These are phyloP conservation scores for Didymella lethalis DNA, from an alignment of 2,329 filamentous ascomycete genomes.

Conservation along the genomic window DNA sequence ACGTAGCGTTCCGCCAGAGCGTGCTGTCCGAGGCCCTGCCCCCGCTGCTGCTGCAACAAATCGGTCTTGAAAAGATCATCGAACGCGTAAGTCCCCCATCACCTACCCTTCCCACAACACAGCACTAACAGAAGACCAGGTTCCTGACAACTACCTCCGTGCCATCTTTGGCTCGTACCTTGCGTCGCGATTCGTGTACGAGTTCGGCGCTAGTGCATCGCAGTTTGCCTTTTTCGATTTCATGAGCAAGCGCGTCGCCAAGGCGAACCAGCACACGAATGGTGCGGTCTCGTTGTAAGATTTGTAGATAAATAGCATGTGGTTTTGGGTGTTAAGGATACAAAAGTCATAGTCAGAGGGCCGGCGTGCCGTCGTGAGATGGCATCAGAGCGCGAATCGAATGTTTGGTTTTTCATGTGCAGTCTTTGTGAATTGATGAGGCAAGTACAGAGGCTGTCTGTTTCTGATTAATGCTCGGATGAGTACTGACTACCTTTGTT, in stretches of 20 bases:
- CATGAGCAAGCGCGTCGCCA: constrained; percentile 60
- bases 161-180: constrained; percentile 97
- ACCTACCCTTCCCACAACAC: too few species aligned
- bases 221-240: constrained; percentile 99
- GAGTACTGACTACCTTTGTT: too few species aligned
- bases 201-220: constrained; percentile 89
- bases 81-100: constrained; percentile 66
- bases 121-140: constrained; percentile 43
- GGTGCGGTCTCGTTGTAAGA: neutral
- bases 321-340: neutral
- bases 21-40: constrained; percentile 88
- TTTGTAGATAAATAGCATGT: neutral
- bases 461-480: too few species aligned
- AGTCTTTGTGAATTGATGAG: too few species aligned
- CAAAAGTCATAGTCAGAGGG: neutral
- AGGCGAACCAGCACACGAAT: constrained; percentile 25
- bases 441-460: neutral
- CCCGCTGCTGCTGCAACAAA: constrained; percentile 81
- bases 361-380: neutral
- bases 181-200: constrained; percentile 94
- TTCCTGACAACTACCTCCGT: constrained; percentile 90
- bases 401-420: neutral
- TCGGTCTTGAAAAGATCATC: constrained; percentile 88
- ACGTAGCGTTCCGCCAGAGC: constrained; percentile 76
- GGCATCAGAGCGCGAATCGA: neutral